These are phyloP conservation scores for Lepidium sativum DNA, from an alignment of 345 rosid species.

Conservation along the genomic window DNA sequence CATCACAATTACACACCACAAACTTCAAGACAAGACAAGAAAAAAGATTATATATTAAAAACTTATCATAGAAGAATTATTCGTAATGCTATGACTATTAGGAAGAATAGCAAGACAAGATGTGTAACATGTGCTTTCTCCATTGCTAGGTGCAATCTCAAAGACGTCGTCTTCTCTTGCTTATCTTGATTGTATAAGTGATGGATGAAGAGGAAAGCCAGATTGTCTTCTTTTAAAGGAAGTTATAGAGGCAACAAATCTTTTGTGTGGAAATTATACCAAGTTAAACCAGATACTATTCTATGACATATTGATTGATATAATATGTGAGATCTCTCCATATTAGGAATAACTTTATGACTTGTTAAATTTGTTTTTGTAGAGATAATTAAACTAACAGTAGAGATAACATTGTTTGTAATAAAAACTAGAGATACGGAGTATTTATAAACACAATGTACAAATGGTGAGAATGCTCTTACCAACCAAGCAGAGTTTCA, in stretches of 20 bases:
- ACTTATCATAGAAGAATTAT: background rate
- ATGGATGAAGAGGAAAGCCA: background rate
- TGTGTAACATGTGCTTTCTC: background rate
- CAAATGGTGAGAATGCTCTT: background rate
- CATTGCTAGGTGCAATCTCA: background rate
- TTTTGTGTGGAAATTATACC: background rate
- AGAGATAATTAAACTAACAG: background rate
- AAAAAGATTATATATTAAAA: background rate
- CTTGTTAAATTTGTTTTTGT: background rate
- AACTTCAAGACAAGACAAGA: background rate
- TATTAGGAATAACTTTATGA: background rate
- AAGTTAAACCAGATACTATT: background rate
- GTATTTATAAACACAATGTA: background rate
- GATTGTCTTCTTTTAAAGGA: background rate
- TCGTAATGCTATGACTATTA: background rate
- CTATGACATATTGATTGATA: background rate
- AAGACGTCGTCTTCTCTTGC: background rate
- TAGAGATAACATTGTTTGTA: background rate
- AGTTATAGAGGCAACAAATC: background rate
- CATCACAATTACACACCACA: conserved; percentile 1
- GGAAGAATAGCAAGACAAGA: background rate
- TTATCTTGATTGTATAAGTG: background rate
- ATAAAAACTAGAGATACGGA: background rate
- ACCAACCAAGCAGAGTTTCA: background rate
- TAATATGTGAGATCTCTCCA: background rate